Conservation (phyloP, 495 filamentous ascomycete species). For the Aspergillus saccharolyticus region DNA sequence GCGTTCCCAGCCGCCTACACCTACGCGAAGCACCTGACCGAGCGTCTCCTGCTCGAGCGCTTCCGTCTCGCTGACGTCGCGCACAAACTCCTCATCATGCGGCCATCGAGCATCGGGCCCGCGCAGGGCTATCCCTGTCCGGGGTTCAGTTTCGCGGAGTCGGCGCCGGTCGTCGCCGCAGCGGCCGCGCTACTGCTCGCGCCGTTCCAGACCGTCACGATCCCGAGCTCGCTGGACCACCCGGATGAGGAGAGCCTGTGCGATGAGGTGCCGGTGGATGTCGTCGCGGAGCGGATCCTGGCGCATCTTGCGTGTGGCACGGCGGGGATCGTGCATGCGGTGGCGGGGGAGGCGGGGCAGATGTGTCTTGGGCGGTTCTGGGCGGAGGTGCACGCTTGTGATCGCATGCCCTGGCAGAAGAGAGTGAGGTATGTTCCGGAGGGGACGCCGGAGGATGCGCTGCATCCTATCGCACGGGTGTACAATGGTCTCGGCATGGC, state of each 20-base stretch:
- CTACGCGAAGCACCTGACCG: conserved; percentile 22
- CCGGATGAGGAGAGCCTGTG: conserved; percentile 24
- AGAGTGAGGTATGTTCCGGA: too few species aligned
- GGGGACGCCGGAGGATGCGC: too few species aligned
- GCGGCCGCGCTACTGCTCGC: not conserved
- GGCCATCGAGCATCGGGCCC: conserved; percentile 16
- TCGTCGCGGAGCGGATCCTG: conserved; percentile 26
- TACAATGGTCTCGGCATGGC: too few species aligned
- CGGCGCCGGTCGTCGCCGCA: not conserved
- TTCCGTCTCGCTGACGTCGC: not conserved
- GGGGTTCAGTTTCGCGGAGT: conserved; percentile 8
- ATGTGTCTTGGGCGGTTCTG: too few species aligned
- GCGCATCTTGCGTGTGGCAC: conserved; percentile 23
- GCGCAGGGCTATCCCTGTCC: conserved; percentile 9
- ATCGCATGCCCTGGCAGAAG: too few species aligned
- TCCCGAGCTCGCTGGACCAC: conserved; percentile 15
- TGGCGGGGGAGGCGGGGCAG: too few species aligned
- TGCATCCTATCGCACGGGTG: too few species aligned
- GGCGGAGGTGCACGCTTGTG: too few species aligned
- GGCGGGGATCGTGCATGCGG: conserved; percentile 26
- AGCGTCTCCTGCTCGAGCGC: conserved; percentile 5
- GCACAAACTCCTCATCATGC: conserved; percentile 13
- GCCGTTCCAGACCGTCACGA: not conserved
- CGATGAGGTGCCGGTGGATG: conserved; percentile 34
- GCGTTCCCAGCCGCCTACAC: conserved; percentile 17